Percentiles rank a stretch among this genome's conserved stretches.
These are phyloP conservation scores for Spergularia marina DNA, from an alignment of 148 eudicot genomes.

Conservation along the genomic window DNA sequence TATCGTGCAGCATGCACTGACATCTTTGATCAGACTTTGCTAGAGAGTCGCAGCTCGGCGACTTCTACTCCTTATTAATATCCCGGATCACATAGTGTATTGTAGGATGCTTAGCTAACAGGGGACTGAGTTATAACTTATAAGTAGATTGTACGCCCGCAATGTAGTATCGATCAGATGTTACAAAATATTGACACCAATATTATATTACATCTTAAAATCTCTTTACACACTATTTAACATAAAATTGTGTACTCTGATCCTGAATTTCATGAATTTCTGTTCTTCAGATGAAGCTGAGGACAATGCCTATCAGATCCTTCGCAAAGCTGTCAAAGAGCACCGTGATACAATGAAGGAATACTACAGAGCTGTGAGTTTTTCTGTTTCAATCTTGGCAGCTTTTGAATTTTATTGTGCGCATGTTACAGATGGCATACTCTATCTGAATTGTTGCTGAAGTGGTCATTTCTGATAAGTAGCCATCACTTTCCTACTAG, in stretches of 20 bases:
- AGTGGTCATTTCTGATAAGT: conserved; percentile 12
- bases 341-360: conserved; percentile 39
- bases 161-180: too few relatives aligned
- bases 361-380: conserved; percentile 47
- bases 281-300: conserved; percentile 25
- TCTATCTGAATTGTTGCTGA: not conserved
- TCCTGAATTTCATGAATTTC: not conserved
- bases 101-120: too few relatives aligned
- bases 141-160: too few relatives aligned
- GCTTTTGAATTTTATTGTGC: conserved; percentile 2
- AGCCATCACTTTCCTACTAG: conserved; percentile 23
- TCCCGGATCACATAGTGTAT: too few relatives aligned
- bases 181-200: too few relatives aligned
- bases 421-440: not conserved
- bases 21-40: too few relatives aligned
- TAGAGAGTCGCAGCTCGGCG: too few relatives aligned
- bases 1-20: too few relatives aligned
- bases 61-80: too few relatives aligned
- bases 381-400: not conserved
- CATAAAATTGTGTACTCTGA: not conserved
- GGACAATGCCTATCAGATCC: conserved; percentile 28
- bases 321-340: conserved; percentile 49
- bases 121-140: too few relatives aligned
- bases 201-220: too few relatives aligned
- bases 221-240: not conserved